phyloP scores from a whole-genome alignment of 371 early-diverging fungal species.

The Apophysomyces trapeziformis region DNA sequence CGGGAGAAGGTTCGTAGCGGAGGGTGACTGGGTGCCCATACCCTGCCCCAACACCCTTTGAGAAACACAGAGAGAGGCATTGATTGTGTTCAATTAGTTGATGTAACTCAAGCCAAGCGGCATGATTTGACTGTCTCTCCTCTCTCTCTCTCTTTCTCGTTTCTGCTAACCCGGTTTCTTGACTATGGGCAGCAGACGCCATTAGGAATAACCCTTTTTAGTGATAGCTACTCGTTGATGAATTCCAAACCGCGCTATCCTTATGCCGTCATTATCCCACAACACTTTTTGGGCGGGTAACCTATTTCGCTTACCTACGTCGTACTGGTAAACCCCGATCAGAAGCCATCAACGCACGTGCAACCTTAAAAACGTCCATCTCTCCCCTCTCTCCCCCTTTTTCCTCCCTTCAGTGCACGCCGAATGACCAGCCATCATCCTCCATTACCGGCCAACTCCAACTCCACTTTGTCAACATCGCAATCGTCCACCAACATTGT shows the following conservation, averaged over 20 bases:
- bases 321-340: conserved; percentile 49
- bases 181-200: background rate
- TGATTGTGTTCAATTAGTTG: conserved; percentile 11
- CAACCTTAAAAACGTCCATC: conserved; percentile 10
- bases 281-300: conserved; percentile 1
- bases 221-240: background rate
- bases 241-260: background rate
- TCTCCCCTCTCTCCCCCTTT: background rate
- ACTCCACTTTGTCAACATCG: conserved; percentile 8
- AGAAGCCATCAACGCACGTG: conserved; percentile 34
- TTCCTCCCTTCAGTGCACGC: conserved; percentile 7
- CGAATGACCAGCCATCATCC: conserved; percentile 10
- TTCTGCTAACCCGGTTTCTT: too few relatives aligned
- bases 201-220: background rate
- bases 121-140: background rate
- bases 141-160: too few relatives aligned
- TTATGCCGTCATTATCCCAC: conserved; percentile 3
- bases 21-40: background rate
- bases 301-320: background rate
- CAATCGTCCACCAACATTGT: conserved; percentile 55
- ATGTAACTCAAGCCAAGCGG: background rate
- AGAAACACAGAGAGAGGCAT: background rate
- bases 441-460: conserved; percentile 11
- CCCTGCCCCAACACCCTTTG: background rate
- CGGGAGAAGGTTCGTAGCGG: background rate